A percentile compares a stretch with the other conserved stretches of the same genome.
phyloP scores from a whole-genome alignment of 352 stramenopile genomes.

The Phytophthora cactorum region DNA sequence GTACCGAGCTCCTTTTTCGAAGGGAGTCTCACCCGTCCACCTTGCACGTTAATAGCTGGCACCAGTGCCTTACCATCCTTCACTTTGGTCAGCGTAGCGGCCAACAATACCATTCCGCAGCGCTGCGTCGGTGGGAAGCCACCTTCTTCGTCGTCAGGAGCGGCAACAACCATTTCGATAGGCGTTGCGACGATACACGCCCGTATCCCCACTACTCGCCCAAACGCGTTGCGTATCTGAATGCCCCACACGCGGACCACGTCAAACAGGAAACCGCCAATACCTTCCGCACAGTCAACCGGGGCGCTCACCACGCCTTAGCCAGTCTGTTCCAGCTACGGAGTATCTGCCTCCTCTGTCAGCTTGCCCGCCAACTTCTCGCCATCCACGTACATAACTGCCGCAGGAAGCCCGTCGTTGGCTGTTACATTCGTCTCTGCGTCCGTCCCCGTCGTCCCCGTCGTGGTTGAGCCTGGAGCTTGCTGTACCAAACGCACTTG shows the following conservation, averaged over 20 bases:
- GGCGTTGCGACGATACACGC: neutral
- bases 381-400: neutral
- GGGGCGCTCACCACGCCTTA: neutral
- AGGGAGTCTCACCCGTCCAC: constrained; percentile 8
- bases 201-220: neutral
- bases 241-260: constrained; percentile 1
- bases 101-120: constrained; percentile 6
- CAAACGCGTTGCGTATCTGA: neutral
- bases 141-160: neutral
- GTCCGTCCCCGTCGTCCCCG: too few relatives aligned
- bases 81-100: constrained; percentile 3
- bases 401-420: neutral
- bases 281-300: neutral
- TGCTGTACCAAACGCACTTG: neutral
- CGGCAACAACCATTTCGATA: neutral
- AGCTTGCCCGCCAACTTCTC: neutral
- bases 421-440: neutral
- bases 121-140: neutral
- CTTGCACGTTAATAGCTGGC: constrained; percentile 15
- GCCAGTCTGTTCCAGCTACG: neutral
- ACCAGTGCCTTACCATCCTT: constrained; percentile 1
- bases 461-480: neutral
- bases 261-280: constrained; percentile 3
- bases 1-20: constrained; percentile 9
- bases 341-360: neutral